Conservation (phyloP, 2,329 filamentous ascomycete species). For the Sarocladiaceae sp. region DNA sequence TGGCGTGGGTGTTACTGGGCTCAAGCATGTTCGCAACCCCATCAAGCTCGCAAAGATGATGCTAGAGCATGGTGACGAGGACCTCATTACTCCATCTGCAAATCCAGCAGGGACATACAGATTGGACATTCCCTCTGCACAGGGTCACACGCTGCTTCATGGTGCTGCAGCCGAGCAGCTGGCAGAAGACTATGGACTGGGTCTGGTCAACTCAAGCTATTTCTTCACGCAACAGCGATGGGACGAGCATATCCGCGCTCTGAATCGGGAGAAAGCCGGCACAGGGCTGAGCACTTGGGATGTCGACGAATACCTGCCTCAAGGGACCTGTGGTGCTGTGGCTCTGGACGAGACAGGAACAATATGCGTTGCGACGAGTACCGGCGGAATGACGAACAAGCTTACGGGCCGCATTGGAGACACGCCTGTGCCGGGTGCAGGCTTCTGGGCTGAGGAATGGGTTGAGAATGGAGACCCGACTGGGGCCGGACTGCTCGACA, state of each 20-base stretch:
- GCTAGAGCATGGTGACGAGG: constrained; percentile 61
- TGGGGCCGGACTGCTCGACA: constrained; percentile 8
- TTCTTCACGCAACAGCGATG: constrained; percentile 76
- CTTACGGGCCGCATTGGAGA: constrained; percentile 80
- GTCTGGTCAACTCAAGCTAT: constrained; percentile 65
- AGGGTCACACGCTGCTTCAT: constrained; percentile 66
- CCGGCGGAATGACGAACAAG: constrained; percentile 85
- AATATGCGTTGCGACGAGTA: constrained; percentile 63
- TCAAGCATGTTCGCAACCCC: constrained; percentile 74
- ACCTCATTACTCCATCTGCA: constrained; percentile 37
- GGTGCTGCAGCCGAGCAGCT: constrained; percentile 66
- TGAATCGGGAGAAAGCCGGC: constrained; percentile 42
- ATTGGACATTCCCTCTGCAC: constrained; percentile 50
- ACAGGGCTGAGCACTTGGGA: constrained; percentile 46
- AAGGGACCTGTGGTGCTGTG: constrained; percentile 82
- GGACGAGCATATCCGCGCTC: constrained; percentile 68
- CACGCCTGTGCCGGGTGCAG: constrained; percentile 77
- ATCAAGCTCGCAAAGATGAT: constrained; percentile 69
- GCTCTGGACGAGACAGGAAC: constrained; percentile 73
- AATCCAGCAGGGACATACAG: not conserved
- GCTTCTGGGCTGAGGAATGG: constrained; percentile 91
- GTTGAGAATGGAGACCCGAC: constrained; percentile 39
- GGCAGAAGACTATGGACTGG: constrained; percentile 64
- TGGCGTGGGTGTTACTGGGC: constrained; percentile 70
- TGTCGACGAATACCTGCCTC: constrained; percentile 64